These are phyloP conservation scores for Candida schatavii DNA, from an alignment of 805 yeast genomes.

Conservation along the genomic window DNA sequence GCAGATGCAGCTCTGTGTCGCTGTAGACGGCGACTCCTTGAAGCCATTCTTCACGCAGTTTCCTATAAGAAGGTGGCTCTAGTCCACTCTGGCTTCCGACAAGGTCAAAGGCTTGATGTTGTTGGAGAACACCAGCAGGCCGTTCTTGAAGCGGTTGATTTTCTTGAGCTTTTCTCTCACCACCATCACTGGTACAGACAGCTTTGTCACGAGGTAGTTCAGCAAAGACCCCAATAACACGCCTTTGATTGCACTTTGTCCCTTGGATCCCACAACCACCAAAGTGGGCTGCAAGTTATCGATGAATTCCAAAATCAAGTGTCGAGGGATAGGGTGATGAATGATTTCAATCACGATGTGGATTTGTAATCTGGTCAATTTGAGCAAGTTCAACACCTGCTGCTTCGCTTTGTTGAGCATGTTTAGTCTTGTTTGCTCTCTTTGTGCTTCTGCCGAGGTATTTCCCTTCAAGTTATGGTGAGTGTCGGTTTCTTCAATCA, in stretches of 20 bases:
- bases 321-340: conserved; percentile 74
- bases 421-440: conserved; percentile 36
- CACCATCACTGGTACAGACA: conserved; percentile 78
- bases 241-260: conserved; percentile 69
- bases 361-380: conserved; percentile 66
- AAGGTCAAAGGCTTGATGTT: conserved; percentile 51
- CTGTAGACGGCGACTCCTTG: too few relatives aligned
- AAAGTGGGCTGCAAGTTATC: conserved; percentile 70
- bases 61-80: conserved; percentile 3
- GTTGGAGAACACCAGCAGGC: conserved; percentile 51
- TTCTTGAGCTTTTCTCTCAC: conserved; percentile 71
- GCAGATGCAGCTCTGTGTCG: too few relatives aligned
- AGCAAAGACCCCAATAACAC: conserved; percentile 71
- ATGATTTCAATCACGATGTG: conserved; percentile 72
- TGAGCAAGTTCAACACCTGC: conserved; percentile 48
- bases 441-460: conserved; percentile 29
- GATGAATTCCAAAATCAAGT: conserved; percentile 64
- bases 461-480: conserved; percentile 43
- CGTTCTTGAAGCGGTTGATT: conserved; percentile 52
- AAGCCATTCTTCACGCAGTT: neutral
- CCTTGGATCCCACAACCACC: conserved; percentile 75
- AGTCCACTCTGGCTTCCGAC: conserved; percentile 47
- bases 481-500: conserved; percentile 46
- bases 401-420: conserved; percentile 43
- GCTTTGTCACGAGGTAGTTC: conserved; percentile 67